A percentile compares a stretch with the other conserved stretches of the same genome.
These are phyloP conservation scores for Plantago major DNA, from an alignment of 257 asterid genomes.

Conservation along the genomic window DNA sequence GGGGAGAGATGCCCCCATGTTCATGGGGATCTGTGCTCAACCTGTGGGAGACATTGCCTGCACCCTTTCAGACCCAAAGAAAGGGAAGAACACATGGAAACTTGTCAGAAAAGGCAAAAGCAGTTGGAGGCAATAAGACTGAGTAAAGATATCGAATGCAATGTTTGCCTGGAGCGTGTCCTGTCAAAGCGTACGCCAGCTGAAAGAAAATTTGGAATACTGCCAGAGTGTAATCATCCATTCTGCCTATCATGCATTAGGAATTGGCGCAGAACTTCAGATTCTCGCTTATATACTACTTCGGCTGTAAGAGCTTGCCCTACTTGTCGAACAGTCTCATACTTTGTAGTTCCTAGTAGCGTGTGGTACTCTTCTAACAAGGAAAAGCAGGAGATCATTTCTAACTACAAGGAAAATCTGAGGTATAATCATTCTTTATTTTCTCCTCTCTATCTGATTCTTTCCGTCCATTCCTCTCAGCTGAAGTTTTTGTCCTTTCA, in stretches of 20 bases:
- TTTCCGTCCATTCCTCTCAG: conserved; percentile 7
- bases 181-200: conserved; percentile 52
- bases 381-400: conserved; percentile 57
- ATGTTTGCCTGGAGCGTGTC: conserved; percentile 76
- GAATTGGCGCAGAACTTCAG: conserved; percentile 69
- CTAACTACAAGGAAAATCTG: conserved; percentile 54
- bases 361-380: conserved; percentile 56
- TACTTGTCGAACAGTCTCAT: conserved; percentile 63
- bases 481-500: conserved; percentile 25
- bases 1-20: conserved; percentile 55
- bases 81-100: conserved; percentile 55
- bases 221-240: conserved; percentile 76
- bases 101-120: conserved; percentile 53
- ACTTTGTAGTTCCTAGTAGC: conserved; percentile 73
- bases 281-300: conserved; percentile 59
- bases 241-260: conserved; percentile 72
- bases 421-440: conserved; percentile 27
- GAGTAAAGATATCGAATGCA: conserved; percentile 74
- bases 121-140: conserved; percentile 44
- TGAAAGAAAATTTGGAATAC: conserved; percentile 70
- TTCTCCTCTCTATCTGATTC: not conserved
- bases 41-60: conserved; percentile 55
- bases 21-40: conserved; percentile 64
- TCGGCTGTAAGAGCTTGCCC: conserved; percentile 78
- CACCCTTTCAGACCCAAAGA: conserved; percentile 69